phyloP scores from a whole-genome alignment of 2,329 filamentous ascomycete genomes.

The Trichophyton schoenleinii region DNA sequence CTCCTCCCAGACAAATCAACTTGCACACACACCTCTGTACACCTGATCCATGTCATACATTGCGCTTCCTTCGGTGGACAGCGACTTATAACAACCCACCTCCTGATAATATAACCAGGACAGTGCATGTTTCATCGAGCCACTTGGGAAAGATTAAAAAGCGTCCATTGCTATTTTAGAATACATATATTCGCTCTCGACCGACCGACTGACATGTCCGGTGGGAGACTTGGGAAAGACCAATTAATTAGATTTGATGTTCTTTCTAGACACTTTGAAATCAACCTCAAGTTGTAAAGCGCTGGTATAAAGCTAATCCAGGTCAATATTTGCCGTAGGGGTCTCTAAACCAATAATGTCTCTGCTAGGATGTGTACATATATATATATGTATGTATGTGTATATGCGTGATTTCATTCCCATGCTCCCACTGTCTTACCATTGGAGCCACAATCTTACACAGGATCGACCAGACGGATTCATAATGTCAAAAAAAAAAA shows the following conservation, averaged over 20 bases:
- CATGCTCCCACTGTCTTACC: not conserved
- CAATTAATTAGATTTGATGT: not conserved
- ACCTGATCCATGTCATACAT: not conserved
- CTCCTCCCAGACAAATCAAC: not conserved
- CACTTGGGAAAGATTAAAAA: constrained; percentile 1
- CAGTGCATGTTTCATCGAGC: not conserved
- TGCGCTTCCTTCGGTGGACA: not conserved
- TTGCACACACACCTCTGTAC: not conserved
- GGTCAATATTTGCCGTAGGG: not conserved
- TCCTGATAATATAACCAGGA: not conserved
- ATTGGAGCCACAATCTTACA: not conserved
- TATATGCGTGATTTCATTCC: not conserved
- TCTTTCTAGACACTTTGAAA: not conserved
- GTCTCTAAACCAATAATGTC: not conserved
- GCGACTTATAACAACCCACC: not conserved
- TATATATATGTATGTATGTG: not conserved
- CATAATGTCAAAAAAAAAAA: not conserved
- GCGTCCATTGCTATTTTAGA: not conserved
- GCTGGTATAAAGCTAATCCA: not conserved
- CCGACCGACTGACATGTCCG: not conserved
- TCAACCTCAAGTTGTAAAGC: not conserved
- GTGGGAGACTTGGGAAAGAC: not conserved
- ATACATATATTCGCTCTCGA: not conserved
- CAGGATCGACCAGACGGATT: not conserved
- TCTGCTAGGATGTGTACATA: not conserved